Base-by-base conservation (phyloP, 2,329 filamentous ascomycete genomes). In the Colletotrichum acutatum region DNA sequence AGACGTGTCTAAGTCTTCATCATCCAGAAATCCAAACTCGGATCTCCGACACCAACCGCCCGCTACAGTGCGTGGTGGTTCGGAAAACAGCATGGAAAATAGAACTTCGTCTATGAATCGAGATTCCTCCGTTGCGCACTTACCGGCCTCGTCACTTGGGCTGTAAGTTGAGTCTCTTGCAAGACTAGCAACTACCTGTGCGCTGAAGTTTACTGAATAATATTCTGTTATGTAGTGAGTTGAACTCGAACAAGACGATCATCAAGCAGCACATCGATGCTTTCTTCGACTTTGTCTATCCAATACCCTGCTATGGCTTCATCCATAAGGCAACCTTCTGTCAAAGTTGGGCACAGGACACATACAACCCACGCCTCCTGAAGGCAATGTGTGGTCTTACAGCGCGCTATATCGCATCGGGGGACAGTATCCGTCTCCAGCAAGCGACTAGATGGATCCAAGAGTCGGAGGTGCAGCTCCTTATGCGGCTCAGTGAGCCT, bases 381-480 rank as follows among this genome's bases (percentile, higher is more conserved):
- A 66, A 58, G 30, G 62, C 71, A 12, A 74, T 74, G n/a, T 74
- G 71, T 49, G 71, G 67, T 9, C 19, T 71, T 0, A 74, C 71
- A 9, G 62, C 67, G 3, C 71, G 71, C 5, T 74, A 71, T 30
- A 37, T 74, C 5, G 62, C 68, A 4, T 42, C 57, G 1, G 62
- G 62, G 14, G 62, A 74, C 2, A 32, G 16, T 11, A 16, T 2
- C 1, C 67, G 67, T 12, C 62, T 66, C 4, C 57, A 63, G 11
- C 67, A 71, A 22, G 67, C 56, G 2, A 62, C 67, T 0, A 82
- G 84, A 54, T 78, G 77, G 77, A 74, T 75, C 0, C 65, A 75
- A 3, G 72, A 76, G 1, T 22, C 77, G 0, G 77, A 78, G 5
- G 49, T 71, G 2, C 62, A 74, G 2, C 74, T 78, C 0, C 54